Evolutionary conservation across 208 protist species (phyloP), one percentile per base, ranked within the genome.

Genomic region (Trichomonas vaginalis): DNA sequence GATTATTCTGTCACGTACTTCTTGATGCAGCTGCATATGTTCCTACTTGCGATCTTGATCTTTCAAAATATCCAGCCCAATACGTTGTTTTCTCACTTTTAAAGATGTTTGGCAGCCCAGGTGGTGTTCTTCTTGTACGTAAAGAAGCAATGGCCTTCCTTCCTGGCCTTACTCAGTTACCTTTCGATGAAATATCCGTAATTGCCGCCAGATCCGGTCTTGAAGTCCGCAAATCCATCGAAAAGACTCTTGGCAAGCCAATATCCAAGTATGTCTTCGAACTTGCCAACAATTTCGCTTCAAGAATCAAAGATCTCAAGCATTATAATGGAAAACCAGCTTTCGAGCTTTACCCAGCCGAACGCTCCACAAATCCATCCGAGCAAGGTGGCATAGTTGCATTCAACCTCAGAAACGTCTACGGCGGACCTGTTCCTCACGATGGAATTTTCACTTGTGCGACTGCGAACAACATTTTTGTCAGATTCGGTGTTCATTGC

Each of bases 371-470:
- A 47, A 92, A 48, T 51, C 35, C 27, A 83, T 47, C 40, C 9
- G 86, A 92, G 15, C 86, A 92, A 92, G 86, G 86, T n/a, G 86
- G 86, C 42, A 92, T 39, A 4, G n/a, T 92, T n/a, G 45, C 86
- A 39, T 92, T 92, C 27, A 92, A 92, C 15, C 37, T 92, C 42
- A 48, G 42, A n/a, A 45, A 92, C 17, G 23, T 17, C 8, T 48
- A 49, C 35, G 45, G 45, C 27, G 8, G n/a, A 6, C n/a, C n/a
- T 51, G 56, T 92, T 92, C 17, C 86, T 17, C 86, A 92, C 39
- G 86, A 92, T 39, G 12, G 27, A 92, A 92, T 92, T 39, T 92
- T 92, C 45, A 92, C 86, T 1, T 17, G 42, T 51, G 86, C 86
- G 0, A 45, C 45, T 35, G 86, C 86, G 8, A 51, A 92, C 27